These are phyloP conservation scores for Haplosporangium gracile DNA, from an alignment of 192 early-diverging fungal species.

Conservation along the genomic window DNA sequence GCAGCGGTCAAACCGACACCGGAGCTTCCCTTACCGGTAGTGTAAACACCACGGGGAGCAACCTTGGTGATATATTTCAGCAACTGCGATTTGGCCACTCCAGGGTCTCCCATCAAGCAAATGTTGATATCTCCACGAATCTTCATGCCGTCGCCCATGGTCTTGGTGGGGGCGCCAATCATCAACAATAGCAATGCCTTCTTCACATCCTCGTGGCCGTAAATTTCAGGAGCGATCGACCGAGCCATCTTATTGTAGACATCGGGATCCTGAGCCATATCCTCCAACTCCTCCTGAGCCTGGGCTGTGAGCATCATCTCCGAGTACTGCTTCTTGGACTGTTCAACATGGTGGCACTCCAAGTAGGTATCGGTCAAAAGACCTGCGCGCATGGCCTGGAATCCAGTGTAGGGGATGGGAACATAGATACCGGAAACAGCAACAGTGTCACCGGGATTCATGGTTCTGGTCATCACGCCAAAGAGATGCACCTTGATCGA, in stretches of 20 bases:
- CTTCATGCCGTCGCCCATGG: slow-evolving; percentile 92
- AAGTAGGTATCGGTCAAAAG: slow-evolving; percentile 96
- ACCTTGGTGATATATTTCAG: slow-evolving; percentile 94
- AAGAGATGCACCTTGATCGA: slow-evolving; percentile 93
- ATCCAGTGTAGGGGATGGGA: slow-evolving; percentile 94
- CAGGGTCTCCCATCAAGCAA: slow-evolving; percentile 99
- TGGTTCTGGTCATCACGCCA: slow-evolving; percentile 80
- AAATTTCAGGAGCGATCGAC: slow-evolving; percentile 92
- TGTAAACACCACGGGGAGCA: slow-evolving; percentile 97
- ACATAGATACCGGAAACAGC: slow-evolving; percentile 89
- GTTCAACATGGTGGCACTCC: slow-evolving; percentile 88
- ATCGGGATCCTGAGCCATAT: slow-evolving; percentile 74
- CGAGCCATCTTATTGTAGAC: slow-evolving; percentile 83
- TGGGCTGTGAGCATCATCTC: slow-evolving; percentile 79
- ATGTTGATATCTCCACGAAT: slow-evolving; percentile 98
- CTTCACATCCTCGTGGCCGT: slow-evolving; percentile 93
- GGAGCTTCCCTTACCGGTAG: slow-evolving; percentile 94
- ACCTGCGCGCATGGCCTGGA: slow-evolving; percentile 89
- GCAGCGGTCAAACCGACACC: slow-evolving; percentile 97
- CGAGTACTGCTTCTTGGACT: slow-evolving; percentile 92
- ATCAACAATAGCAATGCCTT: slow-evolving; percentile 89
- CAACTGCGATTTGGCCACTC: slow-evolving; percentile 98
- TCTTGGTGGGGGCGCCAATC: slow-evolving; percentile 85
- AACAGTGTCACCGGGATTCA: slow-evolving; percentile 92
- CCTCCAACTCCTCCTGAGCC: slow-evolving; percentile 64